A percentile compares a stretch with the other conserved stretches of the same genome.
phyloP scores from a whole-genome alignment of 306 rosid genomes.

The Sophora flavescens region DNA sequence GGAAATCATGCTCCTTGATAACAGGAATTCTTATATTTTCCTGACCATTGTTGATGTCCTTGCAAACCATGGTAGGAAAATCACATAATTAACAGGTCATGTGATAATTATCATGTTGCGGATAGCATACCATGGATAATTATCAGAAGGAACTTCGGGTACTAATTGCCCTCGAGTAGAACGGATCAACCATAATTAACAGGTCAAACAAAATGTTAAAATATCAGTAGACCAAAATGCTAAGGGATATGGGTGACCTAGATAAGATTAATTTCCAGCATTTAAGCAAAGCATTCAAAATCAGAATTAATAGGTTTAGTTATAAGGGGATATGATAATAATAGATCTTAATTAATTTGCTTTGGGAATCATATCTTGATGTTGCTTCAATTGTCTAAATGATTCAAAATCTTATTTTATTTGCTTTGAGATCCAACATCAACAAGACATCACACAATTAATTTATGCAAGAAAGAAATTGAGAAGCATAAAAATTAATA shows the following conservation, averaged over 20 bases:
- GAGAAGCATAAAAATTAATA: not conserved
- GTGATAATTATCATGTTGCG: no score
- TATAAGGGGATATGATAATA: no score
- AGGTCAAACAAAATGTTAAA: not conserved
- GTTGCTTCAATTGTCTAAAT: not conserved
- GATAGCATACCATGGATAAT: not conserved
- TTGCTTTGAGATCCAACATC: not conserved
- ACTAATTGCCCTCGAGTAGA: not conserved
- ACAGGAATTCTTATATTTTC: slow-evolving; percentile 6
- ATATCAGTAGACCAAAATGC: no score
- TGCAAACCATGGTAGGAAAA: slow-evolving; percentile 19
- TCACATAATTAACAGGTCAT: no score
- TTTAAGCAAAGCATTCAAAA: not conserved
- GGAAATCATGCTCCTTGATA: not conserved
- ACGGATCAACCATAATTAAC: slow-evolving; percentile 21
- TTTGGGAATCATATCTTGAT: not conserved
- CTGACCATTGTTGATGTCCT: slow-evolving; percentile 7
- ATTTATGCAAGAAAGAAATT: no score
- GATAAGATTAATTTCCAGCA: not conserved
- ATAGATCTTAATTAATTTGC: no score
- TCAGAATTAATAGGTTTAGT: not conserved
- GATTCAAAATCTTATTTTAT: not conserved
- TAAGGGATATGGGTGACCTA: not conserved
- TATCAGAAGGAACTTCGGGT: not conserved
- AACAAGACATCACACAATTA: not conserved